A percentile compares a stretch with the other conserved stretches of the same genome.
Evolutionary conservation across 225 moss, liverwort and hornwort species (phyloP).

Genomic region (Antitrichia curtipendula): DNA sequence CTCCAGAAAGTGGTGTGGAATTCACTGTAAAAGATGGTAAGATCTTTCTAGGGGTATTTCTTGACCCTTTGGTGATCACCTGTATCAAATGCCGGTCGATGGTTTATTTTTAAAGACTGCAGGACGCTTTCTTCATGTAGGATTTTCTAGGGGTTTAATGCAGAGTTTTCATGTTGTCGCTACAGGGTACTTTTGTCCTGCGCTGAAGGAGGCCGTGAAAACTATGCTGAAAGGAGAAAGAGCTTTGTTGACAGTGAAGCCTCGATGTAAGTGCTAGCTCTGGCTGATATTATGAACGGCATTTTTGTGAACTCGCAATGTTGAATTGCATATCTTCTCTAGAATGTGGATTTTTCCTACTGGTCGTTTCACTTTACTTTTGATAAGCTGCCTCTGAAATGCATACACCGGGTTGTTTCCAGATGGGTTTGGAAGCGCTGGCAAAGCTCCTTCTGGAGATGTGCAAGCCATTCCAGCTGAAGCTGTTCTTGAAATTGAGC

Average conservation of each 20-base stretch:
- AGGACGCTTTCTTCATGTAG: background rate
- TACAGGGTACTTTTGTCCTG: conserved; percentile 64
- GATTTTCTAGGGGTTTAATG: background rate
- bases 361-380: background rate
- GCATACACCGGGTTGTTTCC: background rate
- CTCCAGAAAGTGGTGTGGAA: conserved; percentile 69
- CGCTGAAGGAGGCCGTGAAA: conserved; percentile 60
- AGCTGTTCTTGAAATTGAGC: conserved; percentile 54
- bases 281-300: background rate
- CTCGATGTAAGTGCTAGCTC: conserved; percentile 50
- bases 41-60: background rate
- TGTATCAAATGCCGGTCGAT: background rate
- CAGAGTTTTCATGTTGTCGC: background rate
- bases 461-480: conserved; percentile 58
- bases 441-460: conserved; percentile 34
- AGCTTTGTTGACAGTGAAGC: conserved; percentile 67
- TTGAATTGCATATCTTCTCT: background rate
- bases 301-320: background rate
- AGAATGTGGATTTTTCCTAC: background rate
- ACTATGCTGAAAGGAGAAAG: conserved; percentile 76
- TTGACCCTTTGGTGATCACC: background rate
- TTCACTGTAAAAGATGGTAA: conserved; percentile 66
- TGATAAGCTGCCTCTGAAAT: background rate
- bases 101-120: background rate
- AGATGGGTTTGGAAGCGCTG: conserved; percentile 85